A percentile compares a stretch with the other conserved stretches of the same genome.
phyloP scores from a whole-genome alignment of 2,329 filamentous ascomycete genomes.

The Epichloe typhina region DNA sequence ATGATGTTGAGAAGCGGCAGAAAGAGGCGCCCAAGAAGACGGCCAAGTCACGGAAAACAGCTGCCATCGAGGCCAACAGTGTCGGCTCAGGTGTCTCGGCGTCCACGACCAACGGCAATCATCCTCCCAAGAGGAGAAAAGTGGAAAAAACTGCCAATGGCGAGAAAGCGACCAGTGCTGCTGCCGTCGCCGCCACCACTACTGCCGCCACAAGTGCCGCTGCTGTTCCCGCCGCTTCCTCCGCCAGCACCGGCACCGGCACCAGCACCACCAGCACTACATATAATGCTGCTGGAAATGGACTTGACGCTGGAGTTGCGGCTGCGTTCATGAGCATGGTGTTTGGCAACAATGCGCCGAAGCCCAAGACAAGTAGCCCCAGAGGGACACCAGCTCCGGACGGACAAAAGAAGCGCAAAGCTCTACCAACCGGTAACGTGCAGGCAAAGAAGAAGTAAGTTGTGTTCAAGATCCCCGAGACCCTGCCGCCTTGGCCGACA shows the following conservation, averaged over 20 bases:
- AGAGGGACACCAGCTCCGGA: conserved; percentile 56
- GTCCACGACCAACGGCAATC: conserved; percentile 37
- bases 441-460: conserved; percentile 67
- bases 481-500: neutral
- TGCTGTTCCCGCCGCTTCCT: neutral
- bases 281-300: neutral
- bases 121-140: conserved; percentile 64
- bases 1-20: conserved; percentile 46
- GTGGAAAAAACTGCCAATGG: conserved; percentile 53
- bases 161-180: conserved; percentile 23
- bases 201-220: neutral
- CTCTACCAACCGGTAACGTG: conserved; percentile 48
- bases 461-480: neutral
- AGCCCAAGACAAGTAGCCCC: conserved; percentile 50
- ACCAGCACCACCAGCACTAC: neutral
- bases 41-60: conserved; percentile 51
- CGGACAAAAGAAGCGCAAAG: conserved; percentile 60
- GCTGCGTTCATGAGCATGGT: conserved; percentile 46
- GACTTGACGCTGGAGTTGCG: neutral
- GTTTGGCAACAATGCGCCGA: conserved; percentile 35
- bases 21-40: conserved; percentile 49
- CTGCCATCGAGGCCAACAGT: conserved; percentile 36
- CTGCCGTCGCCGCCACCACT: neutral
- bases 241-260: neutral
- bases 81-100: conserved; percentile 56